Base-by-base conservation (phyloP, 768 basidiomycete genomes). In the Amanita rubescens region DNA sequence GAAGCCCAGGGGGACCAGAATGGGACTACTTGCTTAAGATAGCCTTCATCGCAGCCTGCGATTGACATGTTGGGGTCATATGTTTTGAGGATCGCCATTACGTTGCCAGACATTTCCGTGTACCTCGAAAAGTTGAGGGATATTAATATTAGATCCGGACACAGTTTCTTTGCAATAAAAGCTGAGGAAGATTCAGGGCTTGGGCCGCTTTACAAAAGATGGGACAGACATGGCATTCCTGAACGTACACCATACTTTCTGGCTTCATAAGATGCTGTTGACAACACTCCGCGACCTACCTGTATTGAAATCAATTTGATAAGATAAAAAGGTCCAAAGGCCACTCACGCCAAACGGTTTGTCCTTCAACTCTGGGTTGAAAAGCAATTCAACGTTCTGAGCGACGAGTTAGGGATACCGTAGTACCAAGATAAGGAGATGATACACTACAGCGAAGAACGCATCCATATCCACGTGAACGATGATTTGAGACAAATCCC, bases 391-490 rank as follows among this genome's bases (percentile, higher is more conserved):
- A 1, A 91, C 89, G 46, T 77, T 88, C 75, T 76, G 47, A 37
- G 10, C 49, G 19, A 19, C 9, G 27, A 20, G 27, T 53, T 4
- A 19, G 49, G 17, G 9, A 44, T 33, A n/a, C 33, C 3, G 8
- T 27, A 48, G 43, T 24, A 47, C 15, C 27, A 14, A 19, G 30
- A 48, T 24, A 14, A 33, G 32, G 35, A 7, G 46, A 30, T 8
- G 25, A 35, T 11, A 46, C 65, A 71, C 50, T 51, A 75, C 75
- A 1, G 89, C 88, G 58, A 79, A 94, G 70, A 95, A 96, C 3
- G 92, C 91, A 65, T 97, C 95, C 82, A 94, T 93, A 63, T 99
- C 96, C 27, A 96, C 84, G 63, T 98, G 94, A 5, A 97, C 89
- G 55, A 99, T 90, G 17, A 71, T 78, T 66, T 94, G 90, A 2